Base-by-base conservation (phyloP, 768 basidiomycete species). In the Mycena belliarum region DNA sequence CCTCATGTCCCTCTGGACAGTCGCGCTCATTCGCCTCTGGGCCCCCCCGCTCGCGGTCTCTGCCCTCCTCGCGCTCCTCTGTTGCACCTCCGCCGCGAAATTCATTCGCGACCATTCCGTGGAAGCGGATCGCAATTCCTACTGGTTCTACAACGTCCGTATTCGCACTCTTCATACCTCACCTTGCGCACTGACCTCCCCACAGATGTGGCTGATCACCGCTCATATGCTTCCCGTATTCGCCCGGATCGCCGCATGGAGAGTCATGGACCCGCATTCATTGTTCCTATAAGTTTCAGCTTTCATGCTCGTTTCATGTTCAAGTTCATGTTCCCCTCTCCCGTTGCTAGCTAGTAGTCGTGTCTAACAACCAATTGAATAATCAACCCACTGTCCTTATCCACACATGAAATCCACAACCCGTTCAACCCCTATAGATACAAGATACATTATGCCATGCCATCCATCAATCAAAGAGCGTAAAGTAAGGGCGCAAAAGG, bases 101-200 rank as follows among this genome's bases (percentile, higher is more conserved):
- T 67, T 61, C 40, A 45, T 63, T 18, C 26, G 46, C 50, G 37
- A 63, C 42, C 37, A 62, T 24, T 63, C 62, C 15, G 23, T 47
- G 15, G 64, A 63, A 35, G 59, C 56, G 33, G 66, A 67, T 42
- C 44, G 57, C 4, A 54, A 52, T 20, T 55, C 64, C 3, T 67
- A 63, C 32, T 55, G 58, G 48, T 63, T 38, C 26, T 67, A 67
- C 42, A 63, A 67, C 16, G 66, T 67, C 18, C 6, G 54, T 23
- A 2, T 18, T 44, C 9, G n/a, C n/a, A 3, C 21, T 12, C 2
- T 23, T 9, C 28, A 6, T 35, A 2, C 10, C n/a, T 14, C 35
- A 35, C 20, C 26, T 6, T 38, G 6, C 18, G 10, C 4, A 26
- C 16, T 37, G 14, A 25, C 29, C 6, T 15, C 10, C 2, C 15